Percentiles rank a stretch among this genome's conserved stretches.
phyloP scores from a whole-genome alignment of 2,329 filamentous ascomycete genomes.

The Huntiella moniliformis region DNA sequence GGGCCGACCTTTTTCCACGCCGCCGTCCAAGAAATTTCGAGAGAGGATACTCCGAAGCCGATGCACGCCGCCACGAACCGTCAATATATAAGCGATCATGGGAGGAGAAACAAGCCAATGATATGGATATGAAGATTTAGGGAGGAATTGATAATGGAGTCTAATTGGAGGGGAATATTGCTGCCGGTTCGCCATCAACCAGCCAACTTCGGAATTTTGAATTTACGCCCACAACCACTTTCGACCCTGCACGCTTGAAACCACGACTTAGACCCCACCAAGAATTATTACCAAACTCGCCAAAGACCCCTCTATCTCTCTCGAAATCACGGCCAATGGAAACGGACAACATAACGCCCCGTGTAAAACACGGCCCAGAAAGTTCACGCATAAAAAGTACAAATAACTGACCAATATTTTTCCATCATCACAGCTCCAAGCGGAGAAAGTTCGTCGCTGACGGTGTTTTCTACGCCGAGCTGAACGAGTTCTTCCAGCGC shows the following conservation, averaged over 20 bases:
- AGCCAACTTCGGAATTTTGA: no score
- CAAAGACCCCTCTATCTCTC: no score
- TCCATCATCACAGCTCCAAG: conserved; percentile 48
- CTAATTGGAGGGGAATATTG: no score
- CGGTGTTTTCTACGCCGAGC: conserved; percentile 99
- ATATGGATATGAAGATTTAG: no score
- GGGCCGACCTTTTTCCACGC: not conserved
- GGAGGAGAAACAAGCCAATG: no score
- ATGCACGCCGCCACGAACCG: no score
- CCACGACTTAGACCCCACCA: not conserved
- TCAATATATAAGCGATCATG: no score
- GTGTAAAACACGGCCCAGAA: not conserved
- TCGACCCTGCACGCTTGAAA: no score
- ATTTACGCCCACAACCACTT: no score
- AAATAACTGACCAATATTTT: conserved; percentile 9
- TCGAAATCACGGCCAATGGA: not conserved
- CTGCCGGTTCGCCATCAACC: no score
- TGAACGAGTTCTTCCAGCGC: conserved; percentile 99
- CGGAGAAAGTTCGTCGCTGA: conserved; percentile 89
- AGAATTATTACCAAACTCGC: no score
- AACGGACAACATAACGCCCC: not conserved
- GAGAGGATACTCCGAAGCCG: not conserved
- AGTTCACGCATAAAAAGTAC: not conserved
- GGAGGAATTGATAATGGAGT: no score
- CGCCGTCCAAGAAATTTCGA: not conserved